Evolutionary conservation across 2,329 filamentous ascomycete species (phyloP).

Genomic region (Metarhizium rileyi): DNA sequence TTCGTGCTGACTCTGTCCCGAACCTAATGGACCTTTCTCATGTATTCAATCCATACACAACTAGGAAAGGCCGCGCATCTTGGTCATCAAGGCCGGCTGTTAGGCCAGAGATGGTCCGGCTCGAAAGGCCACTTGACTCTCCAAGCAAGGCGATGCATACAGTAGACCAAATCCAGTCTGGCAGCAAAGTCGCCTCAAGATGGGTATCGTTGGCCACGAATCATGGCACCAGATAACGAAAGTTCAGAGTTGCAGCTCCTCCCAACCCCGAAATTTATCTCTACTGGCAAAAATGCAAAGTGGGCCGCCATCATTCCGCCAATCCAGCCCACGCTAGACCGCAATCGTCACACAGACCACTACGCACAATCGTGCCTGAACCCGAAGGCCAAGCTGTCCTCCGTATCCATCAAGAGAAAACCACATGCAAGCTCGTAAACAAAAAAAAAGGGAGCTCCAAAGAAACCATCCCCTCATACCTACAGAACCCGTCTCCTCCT

Average conservation of each 20-base stretch:
- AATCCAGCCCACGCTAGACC: conserved; percentile 1
- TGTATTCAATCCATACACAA: not conserved
- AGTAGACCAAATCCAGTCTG: not conserved
- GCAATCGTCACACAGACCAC: not conserved
- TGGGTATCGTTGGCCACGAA: not conserved
- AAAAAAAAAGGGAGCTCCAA: not conserved
- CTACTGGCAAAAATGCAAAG: not conserved
- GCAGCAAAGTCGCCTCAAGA: not conserved
- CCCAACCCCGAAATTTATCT: not conserved
- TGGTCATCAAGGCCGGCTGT: too few species aligned
- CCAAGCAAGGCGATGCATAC: not conserved
- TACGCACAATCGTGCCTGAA: not conserved
- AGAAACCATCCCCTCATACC: not conserved
- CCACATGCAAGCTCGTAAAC: not conserved
- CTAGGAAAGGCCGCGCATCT: not conserved
- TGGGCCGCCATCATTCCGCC: not conserved
- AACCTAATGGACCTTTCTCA: too few species aligned
- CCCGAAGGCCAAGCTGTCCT: conserved; percentile 10
- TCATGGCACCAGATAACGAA: not conserved
- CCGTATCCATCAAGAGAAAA: not conserved
- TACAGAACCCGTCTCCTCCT: not conserved
- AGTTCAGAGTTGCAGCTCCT: not conserved
- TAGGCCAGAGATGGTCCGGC: not conserved
- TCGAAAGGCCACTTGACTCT: not conserved
- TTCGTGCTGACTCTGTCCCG: not conserved